phyloP scores from a whole-genome alignment of 768 basidiomycete genomes.

The Imleria badia region DNA sequence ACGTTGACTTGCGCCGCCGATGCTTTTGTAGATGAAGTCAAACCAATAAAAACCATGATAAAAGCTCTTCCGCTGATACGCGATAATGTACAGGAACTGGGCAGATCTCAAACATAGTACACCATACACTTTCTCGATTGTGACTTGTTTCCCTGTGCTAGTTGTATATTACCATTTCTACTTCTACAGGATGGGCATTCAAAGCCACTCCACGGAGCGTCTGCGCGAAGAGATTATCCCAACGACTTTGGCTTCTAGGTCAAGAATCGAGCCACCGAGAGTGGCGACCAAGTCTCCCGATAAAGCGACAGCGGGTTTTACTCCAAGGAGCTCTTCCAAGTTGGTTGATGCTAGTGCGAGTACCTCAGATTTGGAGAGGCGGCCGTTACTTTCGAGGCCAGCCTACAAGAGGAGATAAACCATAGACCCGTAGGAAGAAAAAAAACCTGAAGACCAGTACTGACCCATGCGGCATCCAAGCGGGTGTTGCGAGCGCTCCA shows the following conservation, averaged over 20 bases:
- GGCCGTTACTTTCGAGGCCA: constrained; percentile 38
- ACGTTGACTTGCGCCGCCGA: neutral
- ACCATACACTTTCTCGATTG: neutral
- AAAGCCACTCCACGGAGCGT: constrained; percentile 51
- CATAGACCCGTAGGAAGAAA: constrained; percentile 19
- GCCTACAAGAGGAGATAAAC: constrained; percentile 29
- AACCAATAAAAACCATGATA: constrained; percentile 74
- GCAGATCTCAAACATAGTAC: constrained; percentile 11
- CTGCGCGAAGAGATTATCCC: constrained; percentile 52
- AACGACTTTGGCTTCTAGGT: constrained; percentile 46
- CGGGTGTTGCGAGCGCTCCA: constrained; percentile 77
- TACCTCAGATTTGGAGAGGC: constrained; percentile 45
- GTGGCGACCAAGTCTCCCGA: constrained; percentile 57
- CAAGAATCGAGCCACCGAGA: constrained; percentile 52
- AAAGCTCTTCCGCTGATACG: constrained; percentile 64
- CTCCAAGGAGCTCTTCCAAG: constrained; percentile 46
- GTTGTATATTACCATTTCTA: constrained; percentile 9
- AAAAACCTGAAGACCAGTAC: constrained; percentile 28
- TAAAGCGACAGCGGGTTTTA: constrained; percentile 12
- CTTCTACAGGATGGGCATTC: constrained; percentile 11
- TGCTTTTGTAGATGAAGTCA: constrained; percentile 53
- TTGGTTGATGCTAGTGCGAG: constrained; percentile 54
- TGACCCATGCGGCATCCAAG: constrained; percentile 82
- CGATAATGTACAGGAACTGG: constrained; percentile 46
- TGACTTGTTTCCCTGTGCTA: neutral